A percentile compares a stretch with the other conserved stretches of the same genome.
These are phyloP conservation scores for Chenopodium quinoa DNA, from an alignment of 148 eudicot genomes.

Conservation along the genomic window DNA sequence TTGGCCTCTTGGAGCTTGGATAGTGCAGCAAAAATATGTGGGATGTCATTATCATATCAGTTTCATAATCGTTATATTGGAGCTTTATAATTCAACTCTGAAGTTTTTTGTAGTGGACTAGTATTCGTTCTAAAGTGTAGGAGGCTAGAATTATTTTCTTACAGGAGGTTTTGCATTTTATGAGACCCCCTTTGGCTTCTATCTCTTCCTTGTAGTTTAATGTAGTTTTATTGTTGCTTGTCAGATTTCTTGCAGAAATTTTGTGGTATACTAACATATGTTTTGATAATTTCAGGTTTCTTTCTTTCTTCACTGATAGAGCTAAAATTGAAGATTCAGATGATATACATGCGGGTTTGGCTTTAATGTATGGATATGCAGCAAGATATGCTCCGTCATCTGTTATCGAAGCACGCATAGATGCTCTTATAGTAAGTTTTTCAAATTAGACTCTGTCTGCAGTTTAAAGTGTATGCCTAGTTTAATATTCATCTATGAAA, in stretches of 20 bases:
- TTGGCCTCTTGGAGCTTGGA: background rate
- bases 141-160: background rate
- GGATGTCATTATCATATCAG: background rate
- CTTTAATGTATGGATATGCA: slow-evolving; percentile 99
- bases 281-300: slow-evolving; percentile 52
- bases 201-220: background rate
- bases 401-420: slow-evolving; percentile 97
- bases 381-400: slow-evolving; percentile 97
- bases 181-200: background rate
- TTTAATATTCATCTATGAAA: background rate
- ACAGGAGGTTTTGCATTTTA: background rate
- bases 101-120: background rate
- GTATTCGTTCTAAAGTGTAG: background rate
- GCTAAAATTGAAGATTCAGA: slow-evolving; percentile 86
- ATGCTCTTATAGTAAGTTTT: slow-evolving; percentile 89
- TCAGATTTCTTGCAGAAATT: background rate
- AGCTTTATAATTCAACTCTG: background rate
- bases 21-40: background rate
- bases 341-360: slow-evolving; percentile 96
- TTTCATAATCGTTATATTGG: background rate
- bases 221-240: background rate
- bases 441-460: background rate
- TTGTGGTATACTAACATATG: background rate
- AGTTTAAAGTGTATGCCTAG: background rate
- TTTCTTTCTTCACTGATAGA: slow-evolving; percentile 78